Evolutionary conservation across 768 basidiomycete genomes (phyloP).

Genomic region (Cyclocybe cylindracea): DNA sequence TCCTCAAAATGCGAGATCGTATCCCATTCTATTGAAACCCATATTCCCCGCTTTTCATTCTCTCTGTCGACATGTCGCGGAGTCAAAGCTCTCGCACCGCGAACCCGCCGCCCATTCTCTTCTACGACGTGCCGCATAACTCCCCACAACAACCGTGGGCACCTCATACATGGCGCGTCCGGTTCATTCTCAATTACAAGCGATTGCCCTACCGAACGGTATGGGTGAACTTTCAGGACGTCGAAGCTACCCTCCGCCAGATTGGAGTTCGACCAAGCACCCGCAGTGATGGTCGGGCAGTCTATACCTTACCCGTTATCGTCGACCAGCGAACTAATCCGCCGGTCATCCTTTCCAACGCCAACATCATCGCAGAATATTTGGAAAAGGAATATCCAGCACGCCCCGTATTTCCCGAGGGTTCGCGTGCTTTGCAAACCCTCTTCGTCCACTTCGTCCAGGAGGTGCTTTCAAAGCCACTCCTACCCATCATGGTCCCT

Average conservation of each 20-base stretch:
- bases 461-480: slow-evolving; percentile 63
- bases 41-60: slow-evolving; percentile 2
- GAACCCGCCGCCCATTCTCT: slow-evolving; percentile 49
- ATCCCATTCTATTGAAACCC: neutral
- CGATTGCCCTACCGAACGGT: slow-evolving; percentile 67
- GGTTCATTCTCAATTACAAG: slow-evolving; percentile 79
- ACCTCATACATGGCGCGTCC: slow-evolving; percentile 73
- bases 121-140: slow-evolving; percentile 68
- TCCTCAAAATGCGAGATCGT: neutral
- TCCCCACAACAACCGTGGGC: slow-evolving; percentile 73
- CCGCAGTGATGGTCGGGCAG: slow-evolving; percentile 56
- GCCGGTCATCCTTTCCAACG: slow-evolving; percentile 59
- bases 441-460: slow-evolving; percentile 73
- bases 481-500: slow-evolving; percentile 72
- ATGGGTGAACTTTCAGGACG: slow-evolving; percentile 72
- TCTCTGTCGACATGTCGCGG: slow-evolving; percentile 22
- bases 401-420: slow-evolving; percentile 70
- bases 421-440: slow-evolving; percentile 65
- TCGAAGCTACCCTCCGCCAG: slow-evolving; percentile 58
- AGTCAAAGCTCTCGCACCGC: slow-evolving; percentile 14
- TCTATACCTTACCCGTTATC: slow-evolving; percentile 73
- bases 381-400: slow-evolving; percentile 70
- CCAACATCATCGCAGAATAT: slow-evolving; percentile 69
- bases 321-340: slow-evolving; percentile 55
- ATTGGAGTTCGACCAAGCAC: slow-evolving; percentile 59